Evolutionary conservation across 352 stramenopile genomes (phyloP).

Genomic region (Phytophthora ramorum): DNA sequence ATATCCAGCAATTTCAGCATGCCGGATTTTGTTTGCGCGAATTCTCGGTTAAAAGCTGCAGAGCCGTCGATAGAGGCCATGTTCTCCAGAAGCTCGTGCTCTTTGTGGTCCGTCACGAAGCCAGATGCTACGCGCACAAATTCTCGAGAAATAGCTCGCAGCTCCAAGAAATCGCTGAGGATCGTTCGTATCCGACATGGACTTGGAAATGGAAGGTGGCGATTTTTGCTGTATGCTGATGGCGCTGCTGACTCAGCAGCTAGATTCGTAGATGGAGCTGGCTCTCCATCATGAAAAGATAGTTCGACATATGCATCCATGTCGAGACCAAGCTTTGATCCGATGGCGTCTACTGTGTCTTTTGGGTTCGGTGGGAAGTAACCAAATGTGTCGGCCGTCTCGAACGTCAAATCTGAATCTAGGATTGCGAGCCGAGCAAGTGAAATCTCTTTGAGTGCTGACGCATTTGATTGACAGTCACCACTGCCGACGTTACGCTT

Average conservation of each 20-base stretch:
- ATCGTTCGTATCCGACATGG: slow-evolving; percentile 90
- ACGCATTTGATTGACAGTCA: background rate
- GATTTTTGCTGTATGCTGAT: slow-evolving; percentile 2
- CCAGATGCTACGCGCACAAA: slow-evolving; percentile 56
- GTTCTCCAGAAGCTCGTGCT: slow-evolving; percentile 54
- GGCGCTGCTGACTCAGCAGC: background rate
- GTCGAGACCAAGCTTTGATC: slow-evolving; percentile 72
- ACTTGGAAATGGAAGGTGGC: slow-evolving; percentile 86
- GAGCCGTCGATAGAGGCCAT: slow-evolving; percentile 75
- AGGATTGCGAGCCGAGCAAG: slow-evolving; percentile 62
- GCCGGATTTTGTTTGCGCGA: slow-evolving; percentile 74
- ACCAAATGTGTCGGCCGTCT: slow-evolving; percentile 88
- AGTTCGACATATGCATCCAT: slow-evolving; percentile 86
- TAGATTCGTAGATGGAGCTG: background rate
- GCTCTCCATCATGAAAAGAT: slow-evolving; percentile 32
- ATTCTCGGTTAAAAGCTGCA: slow-evolving; percentile 80
- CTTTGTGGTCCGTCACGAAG: slow-evolving; percentile 48
- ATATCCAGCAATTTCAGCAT: slow-evolving; percentile 83
- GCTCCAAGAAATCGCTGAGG: slow-evolving; percentile 92
- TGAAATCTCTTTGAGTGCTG: slow-evolving; percentile 28
- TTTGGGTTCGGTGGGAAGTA: slow-evolving; percentile 80
- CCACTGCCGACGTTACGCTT: background rate
- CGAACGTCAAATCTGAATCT: slow-evolving; percentile 63
- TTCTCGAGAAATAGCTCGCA: slow-evolving; percentile 76
- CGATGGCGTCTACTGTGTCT: slow-evolving; percentile 75